Evolutionary conservation across 2,329 filamentous ascomycete genomes (phyloP), one percentile per base, ranked within the genome.

Genomic region (Fusarium globosum): DNA sequence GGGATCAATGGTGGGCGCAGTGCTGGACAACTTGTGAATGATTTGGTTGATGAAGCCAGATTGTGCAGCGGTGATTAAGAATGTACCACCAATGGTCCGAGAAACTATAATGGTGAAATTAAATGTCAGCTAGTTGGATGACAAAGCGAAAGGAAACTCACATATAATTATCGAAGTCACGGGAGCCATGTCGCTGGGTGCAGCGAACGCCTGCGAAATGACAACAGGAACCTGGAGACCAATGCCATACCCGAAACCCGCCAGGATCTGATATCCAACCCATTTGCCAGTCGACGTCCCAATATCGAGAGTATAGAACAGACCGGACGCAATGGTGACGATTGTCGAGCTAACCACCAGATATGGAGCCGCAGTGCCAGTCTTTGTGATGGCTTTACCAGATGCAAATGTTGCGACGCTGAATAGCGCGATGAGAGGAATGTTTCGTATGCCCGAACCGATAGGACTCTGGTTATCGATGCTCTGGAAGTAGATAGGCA

Each of bases 141-240:
- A 1, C 0, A 6, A 35, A 4, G 1, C 0, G 10, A 21, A 21
- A 10, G 10, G 13, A 21, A 7, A 28, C 35, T 41, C 3, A 55
- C 51, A 55, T 10, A 55, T 55, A 4, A 55, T 55, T 23, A 41
- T 55, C 3, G 51, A 55, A n/a, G 51, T 55, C 5, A 55, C 35
- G 3, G 51, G 51, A 18, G 51, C 51, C 33, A 55, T 55, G 23
- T 55, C 51, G 11, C 23, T 13, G 7, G 51, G 51, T 16, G 35
- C 20, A 30, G 51, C 51, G 6, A 55, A 55, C 3, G 51, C 51
- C 8, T 55, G 35, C 0, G 51, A 21, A n/a, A 55, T 55, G 15
- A 55, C 51, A 55, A 55, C 14, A 2, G 55, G 55, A 35, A 58
- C 39, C 23, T 58, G 55, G 4, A 46, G 55, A 20, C 39, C 41